Evolutionary conservation across 176 grass and related monocot genomes (phyloP).

Genomic region (Saccharum spontaneum): DNA sequence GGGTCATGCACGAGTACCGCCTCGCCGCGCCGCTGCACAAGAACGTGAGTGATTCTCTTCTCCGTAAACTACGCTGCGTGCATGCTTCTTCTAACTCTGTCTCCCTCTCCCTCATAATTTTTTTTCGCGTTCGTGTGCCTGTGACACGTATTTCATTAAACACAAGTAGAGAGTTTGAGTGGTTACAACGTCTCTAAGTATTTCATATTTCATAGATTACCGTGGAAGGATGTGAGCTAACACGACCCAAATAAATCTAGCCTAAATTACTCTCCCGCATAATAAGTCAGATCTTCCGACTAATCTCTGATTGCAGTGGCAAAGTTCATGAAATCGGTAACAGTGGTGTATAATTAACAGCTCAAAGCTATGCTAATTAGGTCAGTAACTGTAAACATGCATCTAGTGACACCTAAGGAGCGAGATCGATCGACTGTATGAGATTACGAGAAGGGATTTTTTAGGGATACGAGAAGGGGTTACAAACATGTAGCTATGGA

Average conservation of each 20-base stretch:
- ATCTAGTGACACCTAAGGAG: too few species aligned
- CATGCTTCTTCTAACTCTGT: neutral
- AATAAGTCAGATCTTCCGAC: too few species aligned
- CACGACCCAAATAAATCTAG: too few species aligned
- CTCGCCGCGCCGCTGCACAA: conserved; percentile 48
- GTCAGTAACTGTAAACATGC: neutral
- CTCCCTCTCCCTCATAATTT: neutral
- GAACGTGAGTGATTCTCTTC: conserved; percentile 39
- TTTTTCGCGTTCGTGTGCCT: too few species aligned
- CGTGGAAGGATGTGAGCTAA: too few species aligned
- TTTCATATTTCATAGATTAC: too few species aligned
- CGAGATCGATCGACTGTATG: neutral
- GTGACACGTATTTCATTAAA: too few species aligned
- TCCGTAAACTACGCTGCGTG: neutral
- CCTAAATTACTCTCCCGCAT: too few species aligned
- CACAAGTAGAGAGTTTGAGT: too few species aligned
- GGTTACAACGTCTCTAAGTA: too few species aligned
- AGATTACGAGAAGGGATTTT: neutral
- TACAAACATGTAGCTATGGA: neutral
- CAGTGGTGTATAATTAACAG: neutral
- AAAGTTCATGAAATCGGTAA: neutral
- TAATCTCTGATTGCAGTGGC: neutral
- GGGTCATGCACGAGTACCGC: conserved; percentile 89
- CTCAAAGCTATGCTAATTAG: neutral
- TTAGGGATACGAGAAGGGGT: neutral